Base-by-base conservation (phyloP, 305 asterid species). In the Fraxinus latifolia region DNA sequence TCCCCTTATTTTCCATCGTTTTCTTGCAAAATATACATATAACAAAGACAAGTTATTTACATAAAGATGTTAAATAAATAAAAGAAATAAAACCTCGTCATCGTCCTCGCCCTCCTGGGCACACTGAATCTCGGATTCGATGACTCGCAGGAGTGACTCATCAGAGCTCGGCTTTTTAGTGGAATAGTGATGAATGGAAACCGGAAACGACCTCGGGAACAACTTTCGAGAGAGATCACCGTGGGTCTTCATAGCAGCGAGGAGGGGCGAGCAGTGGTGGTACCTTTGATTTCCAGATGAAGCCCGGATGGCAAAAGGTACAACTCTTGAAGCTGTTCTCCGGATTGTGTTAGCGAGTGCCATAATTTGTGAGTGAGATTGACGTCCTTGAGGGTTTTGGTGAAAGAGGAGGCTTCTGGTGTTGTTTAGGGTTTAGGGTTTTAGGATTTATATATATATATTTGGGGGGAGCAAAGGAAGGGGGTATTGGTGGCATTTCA, bases 81-180 rank as follows among this genome's bases (percentile, higher is more conserved):
- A 1, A n/a, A 17, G 14, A 29, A 27, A 79, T 4, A 0, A 37
- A 36, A 81, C 91, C 89, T 87, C 84, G 3, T 82, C 89, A 27
- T 85, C 87, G 0, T 77, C 91, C 32, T 85, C 87, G 23, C 87
- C 81, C 58, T 93, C 95, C 32, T 31, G 50, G 14, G 94, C 92
- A 75, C 90, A 89, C 77, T 81, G 58, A 79, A 95, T 89, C 90
- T 95, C 98, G 23, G 90, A 74, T 62, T 89, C 84, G 68, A 93
- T 83, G 19, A 93, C 90, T 42, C 85, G 86, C 81, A 89, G 75
- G 58, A 95, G 94, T 0, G 94, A 78, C 71, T 82, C 89, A 55
- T 92, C 95, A 15, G 97, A 88, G 53, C 85, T 81, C 7, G 91
- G 84, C 76, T 42, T 80, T 81, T 84, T 82, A 7, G 93, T 82